These are phyloP conservation scores for Gentiana dahurica DNA, from an alignment of 257 asterid species.

Conservation along the genomic window DNA sequence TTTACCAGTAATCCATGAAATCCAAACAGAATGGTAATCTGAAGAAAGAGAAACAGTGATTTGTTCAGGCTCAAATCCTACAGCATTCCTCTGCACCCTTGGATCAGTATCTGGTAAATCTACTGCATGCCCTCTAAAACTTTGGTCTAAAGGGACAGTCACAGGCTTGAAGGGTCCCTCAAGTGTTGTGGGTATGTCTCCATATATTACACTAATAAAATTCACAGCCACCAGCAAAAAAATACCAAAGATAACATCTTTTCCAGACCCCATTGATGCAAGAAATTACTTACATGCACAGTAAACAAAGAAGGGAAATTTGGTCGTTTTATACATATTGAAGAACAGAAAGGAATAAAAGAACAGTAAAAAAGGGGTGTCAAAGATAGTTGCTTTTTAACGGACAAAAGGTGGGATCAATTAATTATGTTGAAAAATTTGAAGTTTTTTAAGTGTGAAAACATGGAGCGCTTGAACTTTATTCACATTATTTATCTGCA, in stretches of 20 bases:
- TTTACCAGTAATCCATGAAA: constrained; percentile 92
- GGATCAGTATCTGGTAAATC: constrained; percentile 86
- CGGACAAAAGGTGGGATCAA: constrained; percentile 5
- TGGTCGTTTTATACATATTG: not conserved
- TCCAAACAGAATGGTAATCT: constrained; percentile 62
- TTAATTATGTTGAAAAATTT: not conserved
- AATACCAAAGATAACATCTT: constrained; percentile 7
- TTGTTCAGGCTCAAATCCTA: constrained; percentile 78
- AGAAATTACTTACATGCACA: constrained; percentile 2
- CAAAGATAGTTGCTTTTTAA: not conserved
- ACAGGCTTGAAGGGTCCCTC: constrained; percentile 87
- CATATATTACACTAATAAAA: constrained; percentile 10
- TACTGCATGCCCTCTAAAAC: constrained; percentile 65
- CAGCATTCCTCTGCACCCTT: constrained; percentile 54
- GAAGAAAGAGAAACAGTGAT: constrained; percentile 79
- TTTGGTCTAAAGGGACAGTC: constrained; percentile 54
- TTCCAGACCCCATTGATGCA: constrained; percentile 14
- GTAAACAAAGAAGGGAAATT: not conserved
- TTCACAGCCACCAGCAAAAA: constrained; percentile 18
- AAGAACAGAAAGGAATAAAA: not conserved
- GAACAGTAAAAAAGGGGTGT: not conserved
- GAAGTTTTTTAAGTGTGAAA: too few species aligned
- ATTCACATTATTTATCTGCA: too few species aligned
- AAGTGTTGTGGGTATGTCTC: constrained; percentile 60
- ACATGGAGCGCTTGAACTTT: too few species aligned